These are phyloP conservation scores for Diddensiella caesifluorescens DNA, from an alignment of 805 yeast genomes.

Conservation along the genomic window DNA sequence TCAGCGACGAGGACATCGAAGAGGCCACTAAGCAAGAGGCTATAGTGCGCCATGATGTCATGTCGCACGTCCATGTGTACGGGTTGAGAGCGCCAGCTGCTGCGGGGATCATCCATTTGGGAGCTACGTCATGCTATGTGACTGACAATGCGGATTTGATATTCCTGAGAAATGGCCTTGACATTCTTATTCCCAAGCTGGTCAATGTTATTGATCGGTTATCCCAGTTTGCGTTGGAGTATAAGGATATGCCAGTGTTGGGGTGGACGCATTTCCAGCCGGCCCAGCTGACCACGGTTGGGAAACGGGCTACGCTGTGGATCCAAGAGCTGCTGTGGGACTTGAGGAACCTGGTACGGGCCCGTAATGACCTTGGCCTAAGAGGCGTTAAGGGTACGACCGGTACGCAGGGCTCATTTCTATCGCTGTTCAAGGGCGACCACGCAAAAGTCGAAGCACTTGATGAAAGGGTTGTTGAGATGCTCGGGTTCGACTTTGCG, in stretches of 20 bases:
- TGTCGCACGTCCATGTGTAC: constrained; percentile 97
- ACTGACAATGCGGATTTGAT: constrained; percentile 98
- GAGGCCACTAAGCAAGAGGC: constrained; percentile 92
- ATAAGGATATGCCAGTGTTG: constrained; percentile 92
- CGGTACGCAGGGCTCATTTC: constrained; percentile 96
- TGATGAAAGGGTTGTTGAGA: constrained; percentile 87
- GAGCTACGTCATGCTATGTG: constrained; percentile 97
- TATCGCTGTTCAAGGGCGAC: constrained; percentile 91
- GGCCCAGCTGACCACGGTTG: constrained; percentile 97
- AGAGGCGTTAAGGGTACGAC: constrained; percentile 99
- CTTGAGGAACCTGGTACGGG: constrained; percentile 89
- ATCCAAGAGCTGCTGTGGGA: constrained; percentile 97
- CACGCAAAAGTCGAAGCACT: constrained; percentile 93
- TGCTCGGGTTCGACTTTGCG: constrained; percentile 88
- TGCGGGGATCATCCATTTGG: constrained; percentile 95
- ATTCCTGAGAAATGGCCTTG: constrained; percentile 93
- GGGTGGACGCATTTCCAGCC: constrained; percentile 99
- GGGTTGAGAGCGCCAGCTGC: constrained; percentile 93
- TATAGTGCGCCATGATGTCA: constrained; percentile 96
- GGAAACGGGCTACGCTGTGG: constrained; percentile 97
- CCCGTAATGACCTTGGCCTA: constrained; percentile 91
- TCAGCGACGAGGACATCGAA: constrained; percentile 89
- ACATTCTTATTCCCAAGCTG: constrained; percentile 84
- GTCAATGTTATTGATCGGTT: constrained; percentile 93
- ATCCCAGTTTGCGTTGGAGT: constrained; percentile 77